Evolutionary conservation across 2,329 filamentous ascomycete species (phyloP).

Genomic region (Cladobotryum mycophilum): DNA sequence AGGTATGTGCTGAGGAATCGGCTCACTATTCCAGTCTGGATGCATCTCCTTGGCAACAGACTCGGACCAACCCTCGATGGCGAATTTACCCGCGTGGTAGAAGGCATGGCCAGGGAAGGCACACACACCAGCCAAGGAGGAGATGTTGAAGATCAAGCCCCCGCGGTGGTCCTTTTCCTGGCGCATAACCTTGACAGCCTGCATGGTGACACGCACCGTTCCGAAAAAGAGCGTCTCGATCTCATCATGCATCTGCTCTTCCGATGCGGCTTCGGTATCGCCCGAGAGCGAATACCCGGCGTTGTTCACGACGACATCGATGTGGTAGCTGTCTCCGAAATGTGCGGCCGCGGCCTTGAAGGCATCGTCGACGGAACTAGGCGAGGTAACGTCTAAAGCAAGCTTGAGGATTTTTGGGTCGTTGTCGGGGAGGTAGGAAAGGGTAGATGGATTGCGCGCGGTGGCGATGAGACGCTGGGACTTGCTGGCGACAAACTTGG

Average conservation of each 20-base stretch:
- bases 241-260: conserved; percentile 23
- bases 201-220: conserved; percentile 31
- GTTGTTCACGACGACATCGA: conserved; percentile 30
- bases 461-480: conserved; percentile 41
- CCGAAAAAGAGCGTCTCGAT: conserved; percentile 41
- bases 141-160: conserved; percentile 22
- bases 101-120: conserved; percentile 17
- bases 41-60: conserved; percentile 17
- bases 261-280: conserved; percentile 18
- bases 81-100: conserved; percentile 21
- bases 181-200: conserved; percentile 33
- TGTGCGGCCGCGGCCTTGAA: conserved; percentile 24
- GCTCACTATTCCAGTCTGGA: conserved; percentile 18
- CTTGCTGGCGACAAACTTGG: conserved; percentile 30
- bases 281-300: conserved; percentile 25
- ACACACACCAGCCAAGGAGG: conserved; percentile 15
- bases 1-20: background rate
- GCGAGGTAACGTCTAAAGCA: conserved; percentile 41
- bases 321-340: conserved; percentile 24
- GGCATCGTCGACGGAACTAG: conserved; percentile 28
- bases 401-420: conserved; percentile 37
- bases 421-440: conserved; percentile 33
- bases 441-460: conserved; percentile 36
- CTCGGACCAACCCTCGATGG: conserved; percentile 19
- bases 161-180: conserved; percentile 21